These are phyloP conservation scores for Geotrichum siamense DNA, from an alignment of 1,139 yeast genomes.

Conservation along the genomic window DNA sequence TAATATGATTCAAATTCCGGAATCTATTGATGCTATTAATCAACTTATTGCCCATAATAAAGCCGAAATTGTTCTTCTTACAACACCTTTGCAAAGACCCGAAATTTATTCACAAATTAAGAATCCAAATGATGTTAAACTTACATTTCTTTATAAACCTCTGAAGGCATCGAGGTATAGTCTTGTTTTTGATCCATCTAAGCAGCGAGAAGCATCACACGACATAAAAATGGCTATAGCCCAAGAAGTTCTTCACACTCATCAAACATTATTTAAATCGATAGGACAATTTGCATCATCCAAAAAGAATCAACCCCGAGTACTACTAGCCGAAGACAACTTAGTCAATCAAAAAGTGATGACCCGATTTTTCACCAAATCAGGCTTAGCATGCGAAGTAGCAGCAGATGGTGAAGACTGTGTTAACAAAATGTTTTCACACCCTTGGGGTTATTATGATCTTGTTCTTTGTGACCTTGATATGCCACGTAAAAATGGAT, in stretches of 20 bases:
- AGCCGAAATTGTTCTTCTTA: conserved; percentile 28
- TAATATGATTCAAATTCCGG: conserved; percentile 26
- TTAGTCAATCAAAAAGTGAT: conserved; percentile 85
- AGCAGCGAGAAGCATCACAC: conserved; percentile 25
- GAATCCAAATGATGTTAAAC: conserved; percentile 16
- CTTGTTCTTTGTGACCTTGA: conserved; percentile 76
- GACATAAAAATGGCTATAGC: conserved; percentile 29
- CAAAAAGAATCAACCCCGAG: conserved; percentile 39
- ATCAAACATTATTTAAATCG: conserved; percentile 24
- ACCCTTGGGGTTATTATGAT: conserved; percentile 41
- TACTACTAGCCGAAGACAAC: conserved; percentile 83
- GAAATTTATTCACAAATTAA: conserved; percentile 21
- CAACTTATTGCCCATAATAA: conserved; percentile 6
- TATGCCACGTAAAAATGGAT: conserved; percentile 83
- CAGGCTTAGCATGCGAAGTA: conserved; percentile 65
- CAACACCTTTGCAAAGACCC: conserved; percentile 32
- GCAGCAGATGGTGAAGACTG: conserved; percentile 70
- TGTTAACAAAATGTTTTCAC: conserved; percentile 43
- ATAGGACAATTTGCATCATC: conserved; percentile 16
- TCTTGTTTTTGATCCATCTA: conserved; percentile 28
- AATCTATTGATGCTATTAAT: conserved; percentile 20
- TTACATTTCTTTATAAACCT: conserved; percentile 29
- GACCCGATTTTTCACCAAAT: conserved; percentile 62
- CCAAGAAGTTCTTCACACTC: conserved; percentile 24
- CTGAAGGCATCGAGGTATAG: conserved; percentile 28